Evolutionary conservation across 2,329 filamentous ascomycete genomes (phyloP).

Genomic region (Venturia oleaginea): DNA sequence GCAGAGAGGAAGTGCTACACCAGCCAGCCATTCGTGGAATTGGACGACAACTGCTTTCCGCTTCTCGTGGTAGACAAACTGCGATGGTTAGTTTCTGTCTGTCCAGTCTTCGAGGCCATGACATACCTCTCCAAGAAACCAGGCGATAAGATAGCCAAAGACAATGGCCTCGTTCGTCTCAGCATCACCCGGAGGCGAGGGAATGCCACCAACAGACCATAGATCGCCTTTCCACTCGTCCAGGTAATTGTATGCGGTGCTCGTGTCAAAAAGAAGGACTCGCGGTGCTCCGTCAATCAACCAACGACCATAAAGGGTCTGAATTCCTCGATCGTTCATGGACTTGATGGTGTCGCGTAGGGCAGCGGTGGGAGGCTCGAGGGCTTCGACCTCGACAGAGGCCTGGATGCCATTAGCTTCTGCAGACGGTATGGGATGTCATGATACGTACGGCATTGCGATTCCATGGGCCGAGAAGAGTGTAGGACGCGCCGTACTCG

Average conservation of each 20-base stretch:
- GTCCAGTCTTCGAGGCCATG: not conserved
- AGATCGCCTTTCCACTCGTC: conserved; percentile 97
- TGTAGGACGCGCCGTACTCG: conserved; percentile 97
- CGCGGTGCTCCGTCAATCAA: conserved; percentile 92
- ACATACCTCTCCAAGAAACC: conserved; percentile 92
- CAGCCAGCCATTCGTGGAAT: conserved; percentile 97
- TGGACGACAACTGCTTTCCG: conserved; percentile 89
- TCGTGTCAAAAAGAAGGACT: conserved; percentile 89
- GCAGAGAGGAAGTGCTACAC: conserved; percentile 81
- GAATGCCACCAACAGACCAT: conserved; percentile 87
- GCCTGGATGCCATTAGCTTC: conserved; percentile 47
- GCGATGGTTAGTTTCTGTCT: not conserved
- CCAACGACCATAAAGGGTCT: conserved; percentile 90
- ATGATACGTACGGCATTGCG: conserved; percentile 62
- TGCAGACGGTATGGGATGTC: not conserved
- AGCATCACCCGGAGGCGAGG: conserved; percentile 81
- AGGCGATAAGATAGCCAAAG: conserved; percentile 93
- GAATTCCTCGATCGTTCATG: conserved; percentile 87
- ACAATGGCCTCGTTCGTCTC: conserved; percentile 98
- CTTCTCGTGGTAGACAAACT: conserved; percentile 93
- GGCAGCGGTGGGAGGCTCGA: conserved; percentile 73
- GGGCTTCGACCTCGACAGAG: conserved; percentile 92
- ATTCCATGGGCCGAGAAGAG: conserved; percentile 89
- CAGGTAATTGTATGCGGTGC: conserved; percentile 81
- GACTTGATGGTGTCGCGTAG: conserved; percentile 75